Base-by-base conservation (phyloP, 1,284 basidiomycete species). In the Microbotryum saponariae region DNA sequence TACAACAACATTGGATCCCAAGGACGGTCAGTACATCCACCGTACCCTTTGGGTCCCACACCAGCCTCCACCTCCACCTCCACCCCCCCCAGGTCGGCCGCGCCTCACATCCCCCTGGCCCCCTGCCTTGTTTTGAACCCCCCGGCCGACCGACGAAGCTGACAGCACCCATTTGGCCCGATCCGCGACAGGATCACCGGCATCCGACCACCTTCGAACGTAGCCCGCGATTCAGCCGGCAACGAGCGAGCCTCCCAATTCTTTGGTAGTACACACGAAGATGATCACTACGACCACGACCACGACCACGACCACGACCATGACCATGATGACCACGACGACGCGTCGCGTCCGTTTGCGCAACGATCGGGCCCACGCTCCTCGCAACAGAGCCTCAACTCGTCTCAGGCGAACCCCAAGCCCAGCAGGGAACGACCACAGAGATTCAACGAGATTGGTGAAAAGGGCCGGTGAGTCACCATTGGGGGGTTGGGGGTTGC, bases 211-310 rank as follows among this genome's bases (percentile, higher is more conserved):
- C 64, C 64, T 3, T 60, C 56, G 31, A 57, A 58, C 27, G 65
- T 64, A 2, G 62, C 65, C 6, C 58, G 67, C 18, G 67, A 69
- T 45, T 66, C 65, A 20, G 65, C 61, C 2, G 67, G 65, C 2
- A 58, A 70, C 47, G 61, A 73, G 27, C 31, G 68, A 49, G 44
- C 68, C 63, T 44, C 68, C n/a, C 53, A 69, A 51, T 52, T 64
- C 71, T 61, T 72, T 49, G 52, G 46, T 45, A 50, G 46, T 45
- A 50, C 69, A 62, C n/a, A 67, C 67, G 37, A 52, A 29, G 16
- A 68, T 7, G 47, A 67, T 60, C 58, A 65, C 57, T 25, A 61
- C 51, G 57, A 69, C 69, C 7, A 56, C 55, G 61, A 66, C 63
- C 25, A 66, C 18, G 52, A 33, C n/a, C 42, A 25, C 53, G 42